Percentiles rank a stretch among this genome's conserved stretches.
Conservation (phyloP, 2,329 filamentous ascomycete species). For the Mycosphaerella sp. region DNA sequence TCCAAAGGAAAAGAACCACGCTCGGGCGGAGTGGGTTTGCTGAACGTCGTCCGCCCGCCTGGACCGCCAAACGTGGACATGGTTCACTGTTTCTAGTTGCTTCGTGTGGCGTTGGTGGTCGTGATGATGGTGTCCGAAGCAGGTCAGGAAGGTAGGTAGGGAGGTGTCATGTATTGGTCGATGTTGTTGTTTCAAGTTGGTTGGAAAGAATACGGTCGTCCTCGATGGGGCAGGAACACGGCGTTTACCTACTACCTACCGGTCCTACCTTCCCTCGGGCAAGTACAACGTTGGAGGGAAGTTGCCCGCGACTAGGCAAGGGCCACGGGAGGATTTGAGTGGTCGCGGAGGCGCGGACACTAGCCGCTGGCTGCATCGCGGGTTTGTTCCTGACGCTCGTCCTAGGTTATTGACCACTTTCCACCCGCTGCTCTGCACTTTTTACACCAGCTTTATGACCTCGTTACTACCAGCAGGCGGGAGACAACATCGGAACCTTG, state of each 20-base stretch:
- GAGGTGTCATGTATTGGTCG: not conserved
- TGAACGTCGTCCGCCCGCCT: slow-evolving; percentile 53
- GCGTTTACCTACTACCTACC: too few species aligned
- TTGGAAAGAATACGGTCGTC: too few species aligned
- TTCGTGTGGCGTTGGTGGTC: not conserved
- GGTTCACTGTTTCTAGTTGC: not conserved
- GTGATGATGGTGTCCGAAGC: not conserved
- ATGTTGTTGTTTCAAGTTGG: not conserved
- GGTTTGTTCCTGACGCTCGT: not conserved
- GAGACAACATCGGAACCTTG: too few species aligned
- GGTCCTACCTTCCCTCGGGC: too few species aligned
- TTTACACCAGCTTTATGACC: too few species aligned
- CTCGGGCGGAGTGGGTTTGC: slow-evolving; percentile 73
- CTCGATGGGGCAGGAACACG: too few species aligned
- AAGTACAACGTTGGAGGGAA: not conserved
- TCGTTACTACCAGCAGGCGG: too few species aligned
- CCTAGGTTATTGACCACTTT: not conserved
- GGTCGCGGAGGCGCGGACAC: slow-evolving; percentile 1
- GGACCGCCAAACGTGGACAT: slow-evolving; percentile 57
- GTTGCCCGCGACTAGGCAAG: not conserved
- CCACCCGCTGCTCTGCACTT: too few species aligned
- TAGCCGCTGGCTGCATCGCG: slow-evolving; percentile 3
- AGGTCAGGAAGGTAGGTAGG: not conserved
- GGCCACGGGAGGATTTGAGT: not conserved
- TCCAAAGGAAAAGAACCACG: slow-evolving; percentile 94